Evolutionary conservation across 768 basidiomycete genomes (phyloP).

Genomic region (Fistulinella prunicolor): DNA sequence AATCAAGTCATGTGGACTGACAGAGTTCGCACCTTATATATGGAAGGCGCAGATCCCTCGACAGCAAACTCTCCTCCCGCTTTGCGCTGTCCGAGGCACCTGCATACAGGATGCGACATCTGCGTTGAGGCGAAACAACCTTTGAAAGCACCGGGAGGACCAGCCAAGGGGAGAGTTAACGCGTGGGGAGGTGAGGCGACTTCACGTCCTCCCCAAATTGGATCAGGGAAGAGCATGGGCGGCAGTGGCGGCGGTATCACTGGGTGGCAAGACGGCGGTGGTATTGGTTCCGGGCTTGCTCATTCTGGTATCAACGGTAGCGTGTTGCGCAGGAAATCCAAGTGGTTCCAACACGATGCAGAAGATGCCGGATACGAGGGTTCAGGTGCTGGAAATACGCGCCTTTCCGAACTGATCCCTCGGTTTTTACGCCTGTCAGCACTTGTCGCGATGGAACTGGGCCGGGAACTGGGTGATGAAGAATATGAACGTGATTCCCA

Average conservation of each 20-base stretch:
- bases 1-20: constrained; percentile 30
- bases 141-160: constrained; percentile 26
- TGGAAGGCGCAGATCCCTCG: constrained; percentile 57
- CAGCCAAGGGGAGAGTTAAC: constrained; percentile 18
- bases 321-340: constrained; percentile 51
- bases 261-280: constrained; percentile 74
- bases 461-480: constrained; percentile 62
- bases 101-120: constrained; percentile 71
- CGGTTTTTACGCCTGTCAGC: constrained; percentile 78
- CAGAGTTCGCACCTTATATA: constrained; percentile 52
- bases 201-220: constrained; percentile 20
- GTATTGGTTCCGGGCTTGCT: constrained; percentile 68
- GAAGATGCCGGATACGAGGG: constrained; percentile 25
- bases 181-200: constrained; percentile 28
- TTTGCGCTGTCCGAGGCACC: constrained; percentile 68
- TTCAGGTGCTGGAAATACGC: constrained; percentile 57
- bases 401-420: constrained; percentile 61
- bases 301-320: constrained; percentile 55
- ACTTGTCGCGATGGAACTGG: constrained; percentile 73
- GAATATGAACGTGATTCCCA: constrained; percentile 39
- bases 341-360: constrained; percentile 21
- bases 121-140: constrained; percentile 61
- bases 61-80: constrained; percentile 61
- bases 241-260: constrained; percentile 49
- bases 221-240: constrained; percentile 24